These are phyloP conservation scores for Aspergillus avenaceus DNA, from an alignment of 495 filamentous ascomycete species.

Conservation along the genomic window DNA sequence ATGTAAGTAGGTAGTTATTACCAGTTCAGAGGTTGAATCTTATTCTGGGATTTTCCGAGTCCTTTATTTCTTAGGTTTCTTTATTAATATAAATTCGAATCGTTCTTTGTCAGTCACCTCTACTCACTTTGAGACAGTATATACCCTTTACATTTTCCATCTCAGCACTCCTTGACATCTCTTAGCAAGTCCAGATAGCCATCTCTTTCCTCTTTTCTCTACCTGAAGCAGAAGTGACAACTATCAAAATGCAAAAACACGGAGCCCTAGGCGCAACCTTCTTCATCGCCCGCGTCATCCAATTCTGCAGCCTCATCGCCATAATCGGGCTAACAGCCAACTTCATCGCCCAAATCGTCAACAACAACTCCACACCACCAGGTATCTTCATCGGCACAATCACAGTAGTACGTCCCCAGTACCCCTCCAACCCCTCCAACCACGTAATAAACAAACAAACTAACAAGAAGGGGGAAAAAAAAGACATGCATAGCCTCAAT, in stretches of 20 bases:
- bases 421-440: background rate
- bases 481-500: slow-evolving; percentile 73
- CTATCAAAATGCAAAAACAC: slow-evolving; percentile 34
- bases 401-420: slow-evolving; percentile 60
- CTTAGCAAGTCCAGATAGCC: too few species aligned
- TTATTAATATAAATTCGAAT: background rate
- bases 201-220: too few species aligned
- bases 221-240: too few species aligned
- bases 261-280: slow-evolving; percentile 80
- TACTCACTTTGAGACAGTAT: background rate
- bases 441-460: background rate
- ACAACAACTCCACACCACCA: slow-evolving; percentile 57
- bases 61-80: too few species aligned
- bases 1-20: too few species aligned
- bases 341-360: slow-evolving; percentile 77
- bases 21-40: background rate
- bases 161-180: too few species aligned
- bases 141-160: slow-evolving; percentile 1
- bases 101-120: background rate
- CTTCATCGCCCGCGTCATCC: slow-evolving; percentile 64
- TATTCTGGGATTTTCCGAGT: background rate
- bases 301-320: slow-evolving; percentile 67
- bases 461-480: slow-evolving; percentile 1
- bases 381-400: slow-evolving; percentile 73
- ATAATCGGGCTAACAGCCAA: slow-evolving; percentile 79